These are phyloP conservation scores for Coprinopsis cinerea DNA, from an alignment of 768 basidiomycete species.

Conservation along the genomic window DNA sequence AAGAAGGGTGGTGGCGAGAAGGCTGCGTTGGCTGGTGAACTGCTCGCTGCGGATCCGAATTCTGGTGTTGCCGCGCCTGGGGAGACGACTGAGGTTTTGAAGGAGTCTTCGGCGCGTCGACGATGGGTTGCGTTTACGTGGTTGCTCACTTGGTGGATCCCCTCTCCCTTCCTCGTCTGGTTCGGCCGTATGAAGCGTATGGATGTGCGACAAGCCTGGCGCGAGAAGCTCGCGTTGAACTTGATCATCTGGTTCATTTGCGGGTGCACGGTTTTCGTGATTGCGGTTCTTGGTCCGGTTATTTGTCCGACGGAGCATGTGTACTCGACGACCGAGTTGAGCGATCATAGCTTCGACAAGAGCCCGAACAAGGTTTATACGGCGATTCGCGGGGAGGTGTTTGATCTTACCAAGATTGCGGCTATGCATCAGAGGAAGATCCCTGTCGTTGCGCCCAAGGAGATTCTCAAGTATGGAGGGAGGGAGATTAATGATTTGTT, in stretches of 20 bases:
- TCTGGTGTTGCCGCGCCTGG: conserved; percentile 83
- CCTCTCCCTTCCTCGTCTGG: conserved; percentile 58
- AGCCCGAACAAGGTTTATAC: conserved; percentile 74
- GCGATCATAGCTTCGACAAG: conserved; percentile 56
- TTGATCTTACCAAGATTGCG: conserved; percentile 72
- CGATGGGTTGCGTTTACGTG: conserved; percentile 87
- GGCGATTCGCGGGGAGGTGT: conserved; percentile 89
- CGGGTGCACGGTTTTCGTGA: conserved; percentile 85
- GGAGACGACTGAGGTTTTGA: conserved; percentile 83
- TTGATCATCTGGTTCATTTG: conserved; percentile 95
- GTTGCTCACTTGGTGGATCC: conserved; percentile 91
- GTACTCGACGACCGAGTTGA: conserved; percentile 73
- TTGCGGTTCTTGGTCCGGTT: conserved; percentile 76
- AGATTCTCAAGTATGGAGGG: conserved; percentile 82
- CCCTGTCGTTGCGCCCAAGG: conserved; percentile 66
- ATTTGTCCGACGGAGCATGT: conserved; percentile 97
- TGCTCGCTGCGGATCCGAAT: conserved; percentile 66
- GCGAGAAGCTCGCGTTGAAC: conserved; percentile 94
- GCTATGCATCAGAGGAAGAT: conserved; percentile 63
- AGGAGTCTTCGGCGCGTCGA: conserved; percentile 73
- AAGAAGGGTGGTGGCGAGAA: conserved; percentile 48
- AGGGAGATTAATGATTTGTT: conserved; percentile 68
- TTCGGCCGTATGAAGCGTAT: conserved; percentile 90
- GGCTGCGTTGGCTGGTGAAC: conserved; percentile 64
- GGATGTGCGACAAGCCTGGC: conserved; percentile 94